Percentiles rank a stretch among this genome's conserved stretches.
Conservation (phyloP, 768 basidiomycete species). For the Pisolithus microcarpus region DNA sequence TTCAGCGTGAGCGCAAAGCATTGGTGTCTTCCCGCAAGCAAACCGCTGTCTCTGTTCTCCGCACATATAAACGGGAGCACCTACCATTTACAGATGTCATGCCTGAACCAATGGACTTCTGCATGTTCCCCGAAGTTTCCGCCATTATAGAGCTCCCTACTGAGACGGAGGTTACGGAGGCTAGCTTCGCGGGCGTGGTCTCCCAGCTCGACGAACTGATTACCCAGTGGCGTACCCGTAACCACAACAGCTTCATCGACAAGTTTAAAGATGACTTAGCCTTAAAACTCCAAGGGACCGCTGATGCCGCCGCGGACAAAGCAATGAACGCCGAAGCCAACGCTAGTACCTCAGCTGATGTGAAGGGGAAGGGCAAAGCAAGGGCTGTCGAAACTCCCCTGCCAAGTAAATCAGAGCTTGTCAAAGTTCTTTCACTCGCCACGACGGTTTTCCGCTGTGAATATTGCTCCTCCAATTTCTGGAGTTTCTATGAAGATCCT, state of each 20-base stretch:
- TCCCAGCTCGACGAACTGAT: slow-evolving; percentile 34
- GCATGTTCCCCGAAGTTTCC: slow-evolving; percentile 33
- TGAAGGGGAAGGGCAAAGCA: slow-evolving; percentile 23
- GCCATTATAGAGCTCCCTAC: slow-evolving; percentile 35
- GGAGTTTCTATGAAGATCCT: slow-evolving; percentile 20
- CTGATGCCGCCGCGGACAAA: not conserved
- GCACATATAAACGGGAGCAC: slow-evolving; percentile 34
- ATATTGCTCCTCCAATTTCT: slow-evolving; percentile 24
- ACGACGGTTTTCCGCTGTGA: slow-evolving; percentile 40
- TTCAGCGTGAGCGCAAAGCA: slow-evolving; percentile 35
- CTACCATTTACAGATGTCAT: slow-evolving; percentile 38
- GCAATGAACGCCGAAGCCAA: not conserved
- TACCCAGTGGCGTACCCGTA: slow-evolving; percentile 33
- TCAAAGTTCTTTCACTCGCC: slow-evolving; percentile 32
- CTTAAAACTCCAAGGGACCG: not conserved
- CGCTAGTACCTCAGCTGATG: slow-evolving; percentile 5
- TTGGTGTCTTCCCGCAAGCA: slow-evolving; percentile 36
- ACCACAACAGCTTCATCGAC: slow-evolving; percentile 23
- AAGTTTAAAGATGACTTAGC: slow-evolving; percentile 19
- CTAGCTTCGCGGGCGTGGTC: slow-evolving; percentile 33
- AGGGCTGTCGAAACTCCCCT: slow-evolving; percentile 17
- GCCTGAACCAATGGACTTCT: slow-evolving; percentile 44
- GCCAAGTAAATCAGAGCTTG: slow-evolving; percentile 18
- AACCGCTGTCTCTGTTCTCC: slow-evolving; percentile 36
- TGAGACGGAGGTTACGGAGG: slow-evolving; percentile 32